Base-by-base conservation (phyloP, 2,329 filamentous ascomycete genomes). In the Fusarium nurragi region DNA sequence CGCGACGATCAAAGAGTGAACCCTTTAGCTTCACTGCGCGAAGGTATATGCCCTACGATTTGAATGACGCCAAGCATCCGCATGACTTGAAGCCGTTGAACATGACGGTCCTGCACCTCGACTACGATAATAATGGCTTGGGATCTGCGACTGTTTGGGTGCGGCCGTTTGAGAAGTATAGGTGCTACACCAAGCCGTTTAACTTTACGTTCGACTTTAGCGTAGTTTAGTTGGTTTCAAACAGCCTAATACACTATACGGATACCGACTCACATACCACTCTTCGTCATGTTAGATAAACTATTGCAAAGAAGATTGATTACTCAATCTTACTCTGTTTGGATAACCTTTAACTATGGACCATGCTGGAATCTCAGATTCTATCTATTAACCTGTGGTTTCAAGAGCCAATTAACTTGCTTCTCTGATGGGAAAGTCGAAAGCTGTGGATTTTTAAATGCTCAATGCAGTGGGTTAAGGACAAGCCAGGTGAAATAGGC, bases 121-220 rank as follows among this genome's bases (percentile, higher is more conserved):
- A 64, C 11, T 64, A 64, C 6, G 54, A 64, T 3, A 64, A 26
- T 3, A 64, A 64, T 4, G 60, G 61, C 1, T 6, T 64, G 0
- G 60, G 61, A 2, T 55, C 48, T 2, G 61, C 61, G 12, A 60
- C 61, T 1, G 54, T 64, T 1, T 3, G 37, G 28, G 54, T 60
- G 5, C 28, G 60, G 2, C 61, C 54, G 0, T 64, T 64, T 48
- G 61, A 64, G 48, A 28, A 64, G 22, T 54, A 64, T 5, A 50
- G 61, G 3, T 64, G 61, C 13, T 55, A 64, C 1, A 46, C 50
- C 0, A 50, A 43, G 36, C 49, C 60, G 3, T 64, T 64, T 5
- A 16, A 41, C 23, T 64, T 64, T 34, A 51, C 49, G 0, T 64
- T 64, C 2, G 3, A 64, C 22, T 64, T 64, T 2, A 45, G 28